Base-by-base conservation (phyloP, 768 basidiomycete genomes). In the Lactarius tabidus region DNA sequence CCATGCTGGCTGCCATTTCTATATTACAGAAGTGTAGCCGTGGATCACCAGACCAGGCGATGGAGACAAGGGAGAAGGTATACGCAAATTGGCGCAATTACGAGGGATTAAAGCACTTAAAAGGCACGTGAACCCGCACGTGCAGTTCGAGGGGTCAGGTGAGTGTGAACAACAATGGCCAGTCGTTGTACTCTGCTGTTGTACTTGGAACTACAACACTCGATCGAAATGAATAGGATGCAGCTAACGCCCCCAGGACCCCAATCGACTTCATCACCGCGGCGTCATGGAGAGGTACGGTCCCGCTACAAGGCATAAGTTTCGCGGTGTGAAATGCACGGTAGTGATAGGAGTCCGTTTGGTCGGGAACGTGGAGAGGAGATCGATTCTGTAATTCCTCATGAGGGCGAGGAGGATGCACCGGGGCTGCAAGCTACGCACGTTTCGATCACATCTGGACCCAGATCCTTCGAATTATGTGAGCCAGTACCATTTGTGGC, bases 291-390 rank as follows among this genome's bases (percentile, higher is more conserved):
- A 78, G 48, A 86, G 77, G 73, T 87, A 89, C 51, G 81, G 81
- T 6, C 96, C 96, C 20, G 90, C 89, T 53, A 90, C 92, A 62
- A 98, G 77, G 75, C 93, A 95, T 38, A 99, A 82, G 75, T 99
- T 99, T 17, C 96, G 85, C 33, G 94, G 86, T 10, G 97, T 98
- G 72, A 98, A 97, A 70, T 97, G 93, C 12, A 95, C 88, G 71
- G 95, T 90, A 29, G 86, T 85, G 69, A 98, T 84, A 1, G 97
- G 95, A 31, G 97, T 98, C 60, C 95, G 84, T 79, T 98, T 99
- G 35, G 97, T 99, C 8, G 91, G 91, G 74, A 94, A 97, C 0
- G 95, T 95, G 2, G 91, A 83, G 2, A 98, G 75, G 33, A 98
- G 81, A 73, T 98, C 96, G 23, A 82, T 79, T 23, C 96, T 98